Conservation (phyloP, 331 rosid genomes). For the Cydonia oblonga region DNA sequence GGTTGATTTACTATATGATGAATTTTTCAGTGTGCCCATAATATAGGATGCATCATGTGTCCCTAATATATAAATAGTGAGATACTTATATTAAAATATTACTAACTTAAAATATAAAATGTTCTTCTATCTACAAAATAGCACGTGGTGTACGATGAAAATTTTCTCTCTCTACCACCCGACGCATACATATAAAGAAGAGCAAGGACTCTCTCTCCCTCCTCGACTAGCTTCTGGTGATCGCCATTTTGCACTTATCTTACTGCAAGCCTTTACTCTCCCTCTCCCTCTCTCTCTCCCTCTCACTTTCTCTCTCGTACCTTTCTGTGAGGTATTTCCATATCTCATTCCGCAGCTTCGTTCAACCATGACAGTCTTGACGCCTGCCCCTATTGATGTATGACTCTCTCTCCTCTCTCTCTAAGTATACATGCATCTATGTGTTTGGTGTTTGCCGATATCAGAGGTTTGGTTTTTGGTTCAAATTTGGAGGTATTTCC, state of each 20-base stretch:
- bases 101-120: no score
- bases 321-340: background rate
- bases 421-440: background rate
- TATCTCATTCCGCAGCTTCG: background rate
- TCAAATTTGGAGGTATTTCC: background rate
- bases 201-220: background rate
- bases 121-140: no score
- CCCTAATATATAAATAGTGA: no score
- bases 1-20: no score
- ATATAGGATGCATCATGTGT: no score
- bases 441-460: background rate
- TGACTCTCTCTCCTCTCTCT: constrained; percentile 11
- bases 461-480: no score
- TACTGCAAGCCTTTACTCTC: constrained; percentile 1
- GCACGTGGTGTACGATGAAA: no score
- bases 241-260: constrained; percentile 1
- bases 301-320: background rate
- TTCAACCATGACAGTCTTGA: constrained; percentile 53
- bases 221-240: constrained; percentile 5
- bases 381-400: constrained; percentile 70
- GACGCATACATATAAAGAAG: background rate
- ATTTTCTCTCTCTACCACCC: background rate
- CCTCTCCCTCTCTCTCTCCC: background rate
- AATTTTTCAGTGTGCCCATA: no score
- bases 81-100: no score